These are phyloP conservation scores for Mucor racemosus DNA, from an alignment of 371 early-diverging fungal species.

Conservation along the genomic window DNA sequence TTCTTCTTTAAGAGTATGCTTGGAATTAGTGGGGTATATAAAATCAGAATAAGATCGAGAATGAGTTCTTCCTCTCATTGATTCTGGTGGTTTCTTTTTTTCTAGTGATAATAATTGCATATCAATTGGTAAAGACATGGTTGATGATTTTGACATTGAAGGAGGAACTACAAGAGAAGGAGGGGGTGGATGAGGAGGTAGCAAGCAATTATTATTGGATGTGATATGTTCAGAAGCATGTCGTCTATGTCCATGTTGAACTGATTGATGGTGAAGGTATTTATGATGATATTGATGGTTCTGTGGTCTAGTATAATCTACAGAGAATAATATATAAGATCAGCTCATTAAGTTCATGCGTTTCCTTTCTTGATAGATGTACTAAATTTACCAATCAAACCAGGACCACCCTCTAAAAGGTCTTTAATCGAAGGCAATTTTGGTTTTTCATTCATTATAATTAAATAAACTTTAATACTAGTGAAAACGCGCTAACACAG, in stretches of 20 bases:
- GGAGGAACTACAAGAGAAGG: neutral
- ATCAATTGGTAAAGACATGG: conserved; percentile 4
- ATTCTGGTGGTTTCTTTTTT: neutral
- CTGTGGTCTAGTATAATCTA: neutral
- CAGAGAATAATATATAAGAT: neutral
- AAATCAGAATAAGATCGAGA: conserved; percentile 52
- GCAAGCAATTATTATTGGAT: neutral
- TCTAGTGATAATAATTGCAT: conserved; percentile 19
- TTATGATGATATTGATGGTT: neutral
- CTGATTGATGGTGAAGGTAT: neutral
- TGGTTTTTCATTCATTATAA: conserved; percentile 14
- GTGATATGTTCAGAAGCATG: conserved; percentile 25
- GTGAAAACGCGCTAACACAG: neutral
- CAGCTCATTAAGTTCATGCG: neutral
- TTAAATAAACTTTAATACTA: conserved; percentile 9
- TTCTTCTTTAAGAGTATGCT: conserved; percentile 8
- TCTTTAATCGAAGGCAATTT: conserved; percentile 22
- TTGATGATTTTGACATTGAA: neutral
- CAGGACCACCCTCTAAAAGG: conserved; percentile 25
- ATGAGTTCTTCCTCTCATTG: conserved; percentile 33
- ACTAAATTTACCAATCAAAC: conserved; percentile 19
- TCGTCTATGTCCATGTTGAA: conserved; percentile 13
- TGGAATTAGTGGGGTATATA: conserved; percentile 33
- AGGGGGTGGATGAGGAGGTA: neutral
- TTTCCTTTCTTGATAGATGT: neutral